Evolutionary conservation across 345 rosid species (phyloP).

Genomic region (Turritis glabra): DNA sequence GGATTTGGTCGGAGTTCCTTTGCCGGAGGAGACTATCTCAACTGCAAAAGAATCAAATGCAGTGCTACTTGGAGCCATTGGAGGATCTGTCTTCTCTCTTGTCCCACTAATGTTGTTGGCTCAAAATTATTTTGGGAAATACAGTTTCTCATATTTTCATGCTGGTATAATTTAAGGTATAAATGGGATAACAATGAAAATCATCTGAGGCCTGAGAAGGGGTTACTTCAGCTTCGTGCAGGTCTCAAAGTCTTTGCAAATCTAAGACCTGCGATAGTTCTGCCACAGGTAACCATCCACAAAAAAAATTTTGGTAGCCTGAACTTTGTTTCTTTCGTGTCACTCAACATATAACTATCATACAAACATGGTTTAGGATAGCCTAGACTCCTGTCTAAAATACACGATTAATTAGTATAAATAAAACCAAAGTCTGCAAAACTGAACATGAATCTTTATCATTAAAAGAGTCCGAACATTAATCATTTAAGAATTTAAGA

Average conservation of each 20-base stretch:
- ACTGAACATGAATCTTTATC: neutral
- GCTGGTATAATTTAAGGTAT: slow-evolving; percentile 49
- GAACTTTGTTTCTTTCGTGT: neutral
- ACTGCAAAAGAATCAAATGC: slow-evolving; percentile 86
- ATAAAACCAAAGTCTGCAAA: neutral
- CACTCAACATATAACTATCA: neutral
- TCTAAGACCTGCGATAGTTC: slow-evolving; percentile 84
- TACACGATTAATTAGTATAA: neutral
- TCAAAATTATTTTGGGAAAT: neutral
- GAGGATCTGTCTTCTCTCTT: slow-evolving; percentile 58
- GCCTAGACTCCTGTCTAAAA: neutral
- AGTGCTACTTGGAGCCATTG: slow-evolving; percentile 92
- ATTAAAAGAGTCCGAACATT: no score
- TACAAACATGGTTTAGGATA: neutral
- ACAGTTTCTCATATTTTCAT: neutral
- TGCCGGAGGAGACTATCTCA: slow-evolving; percentile 82
- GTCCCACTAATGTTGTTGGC: neutral
- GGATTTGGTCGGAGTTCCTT: slow-evolving; percentile 88
- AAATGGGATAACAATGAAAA: slow-evolving; percentile 94
- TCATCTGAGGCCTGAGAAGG: slow-evolving; percentile 92
- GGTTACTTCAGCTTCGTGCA: slow-evolving; percentile 78
- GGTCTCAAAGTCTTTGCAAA: slow-evolving; percentile 93
- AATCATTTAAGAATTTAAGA: neutral
- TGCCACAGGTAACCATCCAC: slow-evolving; percentile 67
- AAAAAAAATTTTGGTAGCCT: neutral